phyloP scores from a whole-genome alignment of 1,139 yeast genomes.

The Diutina mesorugosa region DNA sequence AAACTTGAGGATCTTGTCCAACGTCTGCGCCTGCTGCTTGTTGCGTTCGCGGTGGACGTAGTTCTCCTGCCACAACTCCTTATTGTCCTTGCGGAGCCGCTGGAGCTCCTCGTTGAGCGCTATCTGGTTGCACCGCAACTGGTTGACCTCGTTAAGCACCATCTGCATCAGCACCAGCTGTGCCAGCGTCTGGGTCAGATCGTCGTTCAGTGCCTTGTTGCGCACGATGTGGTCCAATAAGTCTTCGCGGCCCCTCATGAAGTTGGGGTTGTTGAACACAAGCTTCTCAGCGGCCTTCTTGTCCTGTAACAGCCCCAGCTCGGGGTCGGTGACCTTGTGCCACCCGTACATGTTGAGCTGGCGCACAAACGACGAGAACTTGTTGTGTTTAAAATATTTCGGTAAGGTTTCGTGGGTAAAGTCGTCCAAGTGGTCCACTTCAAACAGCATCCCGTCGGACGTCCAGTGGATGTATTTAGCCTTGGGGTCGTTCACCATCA shows the following conservation, averaged over 20 bases:
- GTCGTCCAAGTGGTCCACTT: slow-evolving; percentile 73
- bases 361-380: slow-evolving; percentile 88
- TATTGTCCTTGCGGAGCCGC: slow-evolving; percentile 78
- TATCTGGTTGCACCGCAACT: slow-evolving; percentile 63
- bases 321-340: slow-evolving; percentile 85
- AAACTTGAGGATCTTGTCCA: slow-evolving; percentile 79
- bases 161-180: slow-evolving; percentile 34
- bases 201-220: slow-evolving; percentile 10
- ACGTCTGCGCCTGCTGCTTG: slow-evolving; percentile 72
- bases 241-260: slow-evolving; percentile 12
- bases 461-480: slow-evolving; percentile 70
- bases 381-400: slow-evolving; percentile 27
- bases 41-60: slow-evolving; percentile 74
- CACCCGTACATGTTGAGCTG: slow-evolving; percentile 97
- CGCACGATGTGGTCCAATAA: slow-evolving; percentile 28
- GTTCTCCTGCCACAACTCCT: slow-evolving; percentile 83
- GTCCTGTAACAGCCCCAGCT: slow-evolving; percentile 49
- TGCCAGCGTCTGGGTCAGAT: slow-evolving; percentile 28
- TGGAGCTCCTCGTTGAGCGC: slow-evolving; percentile 75
- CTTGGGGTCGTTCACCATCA: slow-evolving; percentile 85
- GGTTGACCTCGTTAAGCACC: slow-evolving; percentile 61
- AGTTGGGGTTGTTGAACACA: slow-evolving; percentile 8
- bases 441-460: slow-evolving; percentile 73
- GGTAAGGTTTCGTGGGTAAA: slow-evolving; percentile 81
- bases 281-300: slow-evolving; percentile 21